phyloP scores from a whole-genome alignment of 805 yeast genomes.

The Starmerella khaoyaiensis region DNA sequence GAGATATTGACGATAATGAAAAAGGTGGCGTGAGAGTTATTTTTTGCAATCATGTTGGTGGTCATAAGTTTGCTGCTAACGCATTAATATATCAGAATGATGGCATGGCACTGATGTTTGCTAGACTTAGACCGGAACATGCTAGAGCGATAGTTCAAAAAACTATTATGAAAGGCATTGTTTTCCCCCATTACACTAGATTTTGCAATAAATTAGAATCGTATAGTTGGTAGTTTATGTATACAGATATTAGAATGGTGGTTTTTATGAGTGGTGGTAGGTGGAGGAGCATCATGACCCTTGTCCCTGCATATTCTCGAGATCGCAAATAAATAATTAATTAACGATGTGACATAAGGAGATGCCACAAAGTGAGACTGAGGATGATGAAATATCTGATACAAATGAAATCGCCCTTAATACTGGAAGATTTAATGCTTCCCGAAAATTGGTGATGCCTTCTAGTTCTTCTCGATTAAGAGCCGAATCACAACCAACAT shows the following conservation, averaged over 20 bases:
- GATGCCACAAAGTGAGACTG: not conserved
- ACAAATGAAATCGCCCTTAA: too few relatives aligned
- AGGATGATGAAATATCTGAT: not conserved
- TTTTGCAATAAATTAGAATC: slow-evolving; percentile 27
- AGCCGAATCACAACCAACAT: too few relatives aligned
- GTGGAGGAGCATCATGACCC: slow-evolving; percentile 1
- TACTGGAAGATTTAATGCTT: too few relatives aligned
- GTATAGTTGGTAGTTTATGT: slow-evolving; percentile 23
- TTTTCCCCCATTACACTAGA: slow-evolving; percentile 60
- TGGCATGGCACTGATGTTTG: slow-evolving; percentile 80
- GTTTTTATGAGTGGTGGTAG: not conserved
- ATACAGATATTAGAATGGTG: not conserved
- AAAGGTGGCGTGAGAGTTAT: slow-evolving; percentile 62
- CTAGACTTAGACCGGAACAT: slow-evolving; percentile 67
- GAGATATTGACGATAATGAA: slow-evolving; percentile 71
- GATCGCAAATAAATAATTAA: too few relatives aligned
- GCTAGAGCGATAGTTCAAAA: slow-evolving; percentile 63
- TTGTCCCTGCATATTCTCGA: slow-evolving; percentile 1
- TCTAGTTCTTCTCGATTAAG: too few relatives aligned
- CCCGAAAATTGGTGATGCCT: too few relatives aligned
- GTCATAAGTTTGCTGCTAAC: slow-evolving; percentile 90
- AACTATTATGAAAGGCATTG: slow-evolving; percentile 53
- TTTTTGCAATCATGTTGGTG: slow-evolving; percentile 81
- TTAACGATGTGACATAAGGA: not conserved
- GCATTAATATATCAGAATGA: slow-evolving; percentile 58